These are phyloP conservation scores for Trichoderma citrinoviride DNA, from an alignment of 2,329 filamentous ascomycete species.

Conservation along the genomic window DNA sequence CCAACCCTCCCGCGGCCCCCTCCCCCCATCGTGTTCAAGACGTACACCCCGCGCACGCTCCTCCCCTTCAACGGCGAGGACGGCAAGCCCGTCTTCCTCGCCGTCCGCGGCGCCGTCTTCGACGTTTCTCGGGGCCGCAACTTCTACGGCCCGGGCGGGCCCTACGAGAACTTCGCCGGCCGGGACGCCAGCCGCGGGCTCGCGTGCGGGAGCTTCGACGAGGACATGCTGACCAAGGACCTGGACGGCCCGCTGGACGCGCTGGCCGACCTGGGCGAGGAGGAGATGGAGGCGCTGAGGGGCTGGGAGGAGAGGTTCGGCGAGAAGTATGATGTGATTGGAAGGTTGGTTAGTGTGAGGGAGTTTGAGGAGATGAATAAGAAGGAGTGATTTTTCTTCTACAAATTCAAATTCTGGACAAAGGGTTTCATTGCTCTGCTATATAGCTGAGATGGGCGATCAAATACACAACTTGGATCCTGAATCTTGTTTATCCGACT, in stretches of 20 bases:
- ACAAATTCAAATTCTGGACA: too few relatives aligned
- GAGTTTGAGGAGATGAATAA: conserved; percentile 34
- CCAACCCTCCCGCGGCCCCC: conserved; percentile 50
- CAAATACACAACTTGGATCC: too few relatives aligned
- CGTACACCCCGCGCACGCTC: conserved; percentile 76
- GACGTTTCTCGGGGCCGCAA: conserved; percentile 83
- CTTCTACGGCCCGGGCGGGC: conserved; percentile 94
- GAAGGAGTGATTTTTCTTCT: conserved; percentile 6
- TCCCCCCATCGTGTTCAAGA: conserved; percentile 61
- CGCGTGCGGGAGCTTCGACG: conserved; percentile 88
- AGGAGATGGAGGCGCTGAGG: conserved; percentile 77
- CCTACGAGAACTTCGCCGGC: conserved; percentile 95
- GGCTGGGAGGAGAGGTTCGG: conserved; percentile 93
- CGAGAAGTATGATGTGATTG: conserved; percentile 95
- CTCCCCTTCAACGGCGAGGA: conserved; percentile 78
- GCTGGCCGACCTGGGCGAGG: conserved; percentile 66
- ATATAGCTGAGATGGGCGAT: not conserved
- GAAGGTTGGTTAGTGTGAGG: conserved; percentile 65
- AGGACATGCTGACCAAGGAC: conserved; percentile 91
- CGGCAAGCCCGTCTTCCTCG: conserved; percentile 75
- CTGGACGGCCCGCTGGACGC: conserved; percentile 78
- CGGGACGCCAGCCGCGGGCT: conserved; percentile 85
- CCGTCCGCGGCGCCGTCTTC: conserved; percentile 88
- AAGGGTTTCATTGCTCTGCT: not conserved
- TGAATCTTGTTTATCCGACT: too few relatives aligned